Evolutionary conservation across 73 alveolate genomes (phyloP).

Genomic region (Tetrahymena elliotti): DNA sequence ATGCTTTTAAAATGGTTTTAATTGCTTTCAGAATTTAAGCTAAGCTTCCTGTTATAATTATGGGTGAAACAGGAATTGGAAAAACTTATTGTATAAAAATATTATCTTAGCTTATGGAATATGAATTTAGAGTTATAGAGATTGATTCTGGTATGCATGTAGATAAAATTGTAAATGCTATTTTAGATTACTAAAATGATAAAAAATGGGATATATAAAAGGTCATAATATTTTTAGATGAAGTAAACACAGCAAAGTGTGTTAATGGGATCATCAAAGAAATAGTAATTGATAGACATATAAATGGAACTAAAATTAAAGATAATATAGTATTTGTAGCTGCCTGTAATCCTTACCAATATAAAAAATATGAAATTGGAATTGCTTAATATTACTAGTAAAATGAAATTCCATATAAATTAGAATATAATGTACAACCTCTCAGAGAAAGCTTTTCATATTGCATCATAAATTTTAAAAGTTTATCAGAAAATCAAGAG

Average conservation of each 20-base stretch:
- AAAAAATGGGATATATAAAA: slow-evolving; percentile 30
- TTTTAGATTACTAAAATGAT: slow-evolving; percentile 15
- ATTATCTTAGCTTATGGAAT: slow-evolving; percentile 47
- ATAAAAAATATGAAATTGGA: not conserved
- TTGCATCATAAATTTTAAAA: not conserved
- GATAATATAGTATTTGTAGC: slow-evolving; percentile 39
- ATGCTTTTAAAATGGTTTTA: slow-evolving; percentile 28
- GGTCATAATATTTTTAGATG: slow-evolving; percentile 62
- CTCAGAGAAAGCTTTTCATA: not conserved
- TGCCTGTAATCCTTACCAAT: not conserved
- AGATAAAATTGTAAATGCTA: slow-evolving; percentile 36
- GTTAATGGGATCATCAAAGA: slow-evolving; percentile 53
- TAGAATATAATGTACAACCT: not conserved
- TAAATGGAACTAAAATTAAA: slow-evolving; percentile 48
- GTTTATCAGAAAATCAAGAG: not conserved
- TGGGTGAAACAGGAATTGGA: slow-evolving; percentile 81
- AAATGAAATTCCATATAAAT: not conserved
- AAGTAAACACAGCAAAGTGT: slow-evolving; percentile 53
- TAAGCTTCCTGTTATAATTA: slow-evolving; percentile 53
- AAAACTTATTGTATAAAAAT: slow-evolving; percentile 55
- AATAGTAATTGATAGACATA: slow-evolving; percentile 50
- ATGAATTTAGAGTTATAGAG: slow-evolving; percentile 33
- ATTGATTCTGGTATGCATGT: slow-evolving; percentile 57
- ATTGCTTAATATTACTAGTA: not conserved
- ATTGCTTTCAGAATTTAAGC: slow-evolving; percentile 51